Evolutionary conservation across 2,329 filamentous ascomycete genomes (phyloP).

Genomic region (Emericellopsis atlantica): DNA sequence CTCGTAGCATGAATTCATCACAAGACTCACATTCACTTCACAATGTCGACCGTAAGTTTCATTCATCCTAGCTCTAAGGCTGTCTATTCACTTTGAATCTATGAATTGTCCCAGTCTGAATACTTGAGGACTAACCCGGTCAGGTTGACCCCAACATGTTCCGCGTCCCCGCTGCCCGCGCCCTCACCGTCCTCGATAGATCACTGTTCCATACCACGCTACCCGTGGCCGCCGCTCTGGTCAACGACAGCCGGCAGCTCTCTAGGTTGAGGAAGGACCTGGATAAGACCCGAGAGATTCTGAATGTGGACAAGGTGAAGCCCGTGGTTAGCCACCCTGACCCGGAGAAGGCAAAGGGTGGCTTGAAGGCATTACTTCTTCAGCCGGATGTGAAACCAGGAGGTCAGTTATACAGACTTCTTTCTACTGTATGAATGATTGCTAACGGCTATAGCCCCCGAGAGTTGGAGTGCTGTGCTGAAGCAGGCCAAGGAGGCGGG

Average conservation of each 20-base stretch:
- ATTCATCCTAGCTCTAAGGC: background rate
- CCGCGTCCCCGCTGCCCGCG: slow-evolving; percentile 63
- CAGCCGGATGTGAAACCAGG: slow-evolving; percentile 40
- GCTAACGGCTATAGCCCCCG: slow-evolving; percentile 22
- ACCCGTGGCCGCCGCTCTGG: slow-evolving; percentile 63
- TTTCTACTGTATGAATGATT: slow-evolving; percentile 1
- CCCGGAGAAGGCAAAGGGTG: slow-evolving; percentile 33
- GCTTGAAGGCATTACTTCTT: slow-evolving; percentile 49
- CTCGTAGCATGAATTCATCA: background rate
- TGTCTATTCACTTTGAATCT: background rate
- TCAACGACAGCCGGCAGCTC: slow-evolving; percentile 66
- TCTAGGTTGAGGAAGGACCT: slow-evolving; percentile 57
- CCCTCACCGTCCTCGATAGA: slow-evolving; percentile 74
- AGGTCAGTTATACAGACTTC: slow-evolving; percentile 21
- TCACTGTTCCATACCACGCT: slow-evolving; percentile 69
- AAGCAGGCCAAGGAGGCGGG: slow-evolving; percentile 55
- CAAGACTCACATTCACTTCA: background rate
- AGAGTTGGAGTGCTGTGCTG: slow-evolving; percentile 65
- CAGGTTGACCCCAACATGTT: slow-evolving; percentile 33
- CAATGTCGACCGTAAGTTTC: background rate
- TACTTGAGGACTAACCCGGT: background rate
- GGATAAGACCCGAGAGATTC: slow-evolving; percentile 50
- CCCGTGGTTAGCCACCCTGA: slow-evolving; percentile 53
- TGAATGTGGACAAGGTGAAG: slow-evolving; percentile 50
- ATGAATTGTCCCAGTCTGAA: background rate